A percentile compares a stretch with the other conserved stretches of the same genome.
Evolutionary conservation across 2,329 filamentous ascomycete species (phyloP).

Genomic region (Aspergillus piperis): DNA sequence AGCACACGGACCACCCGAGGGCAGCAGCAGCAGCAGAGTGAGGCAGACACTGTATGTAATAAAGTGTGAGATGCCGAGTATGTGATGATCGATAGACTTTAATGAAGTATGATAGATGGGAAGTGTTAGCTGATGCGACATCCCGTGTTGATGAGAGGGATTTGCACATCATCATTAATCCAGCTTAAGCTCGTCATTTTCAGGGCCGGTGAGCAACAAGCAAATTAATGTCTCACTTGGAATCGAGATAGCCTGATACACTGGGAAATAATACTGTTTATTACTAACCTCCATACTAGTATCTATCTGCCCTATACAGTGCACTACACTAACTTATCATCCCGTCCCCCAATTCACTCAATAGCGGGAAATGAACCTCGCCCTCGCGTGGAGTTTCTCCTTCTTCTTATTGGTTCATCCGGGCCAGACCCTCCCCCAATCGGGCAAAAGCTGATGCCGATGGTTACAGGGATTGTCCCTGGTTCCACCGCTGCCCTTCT

Average conservation of each 20-base stretch:
- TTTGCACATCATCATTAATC: neutral
- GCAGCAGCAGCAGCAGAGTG: no score
- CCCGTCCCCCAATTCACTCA: neutral
- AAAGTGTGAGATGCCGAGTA: no score
- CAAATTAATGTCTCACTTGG: slow-evolving; percentile 5
- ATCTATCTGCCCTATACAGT: neutral
- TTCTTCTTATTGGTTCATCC: slow-evolving; percentile 8
- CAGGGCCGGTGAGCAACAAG: neutral
- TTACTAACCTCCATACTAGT: no score
- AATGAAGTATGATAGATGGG: no score
- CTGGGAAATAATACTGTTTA: no score
- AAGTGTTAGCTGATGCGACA: no score
- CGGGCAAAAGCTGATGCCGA: slow-evolving; percentile 5
- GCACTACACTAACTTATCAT: neutral
- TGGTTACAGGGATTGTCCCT: slow-evolving; percentile 10
- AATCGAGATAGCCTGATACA: no score
- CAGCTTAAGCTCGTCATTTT: neutral
- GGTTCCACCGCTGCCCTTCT: neutral
- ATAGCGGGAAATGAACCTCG: slow-evolving; percentile 1
- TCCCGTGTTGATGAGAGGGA: neutral
- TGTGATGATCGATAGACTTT: no score
- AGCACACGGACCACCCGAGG: neutral
- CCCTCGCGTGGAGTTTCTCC: slow-evolving; percentile 1
- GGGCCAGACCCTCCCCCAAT: slow-evolving; percentile 5
- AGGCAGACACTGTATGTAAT: no score